Percentiles rank a stretch among this genome's conserved stretches.
phyloP scores from a whole-genome alignment of 2,329 filamentous ascomycete genomes.

The Saccharata proteae region DNA sequence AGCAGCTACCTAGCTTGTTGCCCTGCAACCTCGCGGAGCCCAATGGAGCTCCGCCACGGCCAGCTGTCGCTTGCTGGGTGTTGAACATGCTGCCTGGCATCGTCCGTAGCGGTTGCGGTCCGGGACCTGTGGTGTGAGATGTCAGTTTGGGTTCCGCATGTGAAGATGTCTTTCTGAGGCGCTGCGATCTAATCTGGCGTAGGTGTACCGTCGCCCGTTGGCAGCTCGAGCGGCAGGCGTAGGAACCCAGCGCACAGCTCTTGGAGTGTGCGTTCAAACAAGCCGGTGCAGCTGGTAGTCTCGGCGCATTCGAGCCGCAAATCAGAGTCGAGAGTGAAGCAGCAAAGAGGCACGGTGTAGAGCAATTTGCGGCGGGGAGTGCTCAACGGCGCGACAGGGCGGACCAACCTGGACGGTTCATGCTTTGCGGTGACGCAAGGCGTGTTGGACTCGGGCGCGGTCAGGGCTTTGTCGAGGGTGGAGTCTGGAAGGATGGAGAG shows the following conservation, averaged over 20 bases:
- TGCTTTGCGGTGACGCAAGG: slow-evolving; percentile 2
- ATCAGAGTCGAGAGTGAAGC: no score
- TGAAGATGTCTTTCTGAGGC: no score
- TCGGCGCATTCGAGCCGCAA: no score
- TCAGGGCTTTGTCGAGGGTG: not conserved
- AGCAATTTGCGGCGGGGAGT: no score
- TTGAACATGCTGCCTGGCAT: slow-evolving; percentile 42
- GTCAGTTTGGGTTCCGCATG: no score
- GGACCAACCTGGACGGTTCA: slow-evolving; percentile 9
- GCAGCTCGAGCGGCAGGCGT: no score
- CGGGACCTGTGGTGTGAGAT: slow-evolving; percentile 37
- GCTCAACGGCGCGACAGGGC: not conserved
- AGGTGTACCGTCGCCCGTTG: no score
- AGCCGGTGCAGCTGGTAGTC: no score
- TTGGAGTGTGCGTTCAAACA: no score
- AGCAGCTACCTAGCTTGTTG: slow-evolving; percentile 37
- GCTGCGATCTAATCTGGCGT: no score
- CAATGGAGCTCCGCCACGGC: slow-evolving; percentile 35
- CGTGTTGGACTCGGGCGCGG: slow-evolving; percentile 1
- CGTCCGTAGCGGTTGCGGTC: slow-evolving; percentile 39
- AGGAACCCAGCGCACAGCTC: no score
- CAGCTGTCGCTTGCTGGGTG: slow-evolving; percentile 36
- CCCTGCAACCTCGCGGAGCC: slow-evolving; percentile 39
- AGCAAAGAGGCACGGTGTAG: no score
- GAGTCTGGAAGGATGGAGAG: not conserved